phyloP scores from a whole-genome alignment of 2,329 filamentous ascomycete genomes.

The Cladophialophora yegresii region DNA sequence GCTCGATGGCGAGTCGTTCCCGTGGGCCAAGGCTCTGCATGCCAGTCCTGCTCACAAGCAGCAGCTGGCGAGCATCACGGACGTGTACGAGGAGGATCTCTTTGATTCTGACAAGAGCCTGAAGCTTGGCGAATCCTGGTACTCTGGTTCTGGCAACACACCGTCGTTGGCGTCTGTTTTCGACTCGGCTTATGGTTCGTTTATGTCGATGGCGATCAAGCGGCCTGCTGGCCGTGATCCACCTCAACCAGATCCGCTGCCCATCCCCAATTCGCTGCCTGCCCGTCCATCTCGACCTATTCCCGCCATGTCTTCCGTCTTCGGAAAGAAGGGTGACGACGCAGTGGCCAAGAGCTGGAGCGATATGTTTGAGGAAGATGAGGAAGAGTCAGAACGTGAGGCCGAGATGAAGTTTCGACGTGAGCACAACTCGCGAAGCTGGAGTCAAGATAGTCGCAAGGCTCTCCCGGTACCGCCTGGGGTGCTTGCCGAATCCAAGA shows the following conservation, averaged over 20 bases:
- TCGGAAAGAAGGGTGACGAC: conserved; percentile 74
- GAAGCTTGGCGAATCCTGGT: conserved; percentile 65
- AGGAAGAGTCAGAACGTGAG: conserved; percentile 68
- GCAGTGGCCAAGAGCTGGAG: conserved; percentile 98
- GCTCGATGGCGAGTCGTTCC: conserved; percentile 78
- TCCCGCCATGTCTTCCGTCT: conserved; percentile 74
- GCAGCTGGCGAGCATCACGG: conserved; percentile 82
- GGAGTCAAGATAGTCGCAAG: conserved; percentile 72
- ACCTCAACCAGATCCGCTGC: conserved; percentile 62
- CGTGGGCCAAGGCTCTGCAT: conserved; percentile 90
- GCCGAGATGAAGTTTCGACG: conserved; percentile 60
- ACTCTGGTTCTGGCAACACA: conserved; percentile 71
- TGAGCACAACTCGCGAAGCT: conserved; percentile 70
- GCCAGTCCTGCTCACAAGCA: conserved; percentile 71
- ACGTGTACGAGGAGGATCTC: conserved; percentile 78
- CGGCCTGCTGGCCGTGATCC: conserved; percentile 43
- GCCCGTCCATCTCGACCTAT: conserved; percentile 62
- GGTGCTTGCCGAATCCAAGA: conserved; percentile 58
- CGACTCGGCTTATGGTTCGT: conserved; percentile 80
- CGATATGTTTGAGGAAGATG: conserved; percentile 96
- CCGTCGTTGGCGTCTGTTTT: conserved; percentile 81
- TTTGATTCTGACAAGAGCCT: conserved; percentile 72
- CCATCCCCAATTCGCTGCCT: conserved; percentile 78
- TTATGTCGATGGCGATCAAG: conserved; percentile 68
- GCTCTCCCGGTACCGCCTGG: conserved; percentile 53